Evolutionary conservation across 768 basidiomycete genomes (phyloP).

Genomic region (Collybia sp.): DNA sequence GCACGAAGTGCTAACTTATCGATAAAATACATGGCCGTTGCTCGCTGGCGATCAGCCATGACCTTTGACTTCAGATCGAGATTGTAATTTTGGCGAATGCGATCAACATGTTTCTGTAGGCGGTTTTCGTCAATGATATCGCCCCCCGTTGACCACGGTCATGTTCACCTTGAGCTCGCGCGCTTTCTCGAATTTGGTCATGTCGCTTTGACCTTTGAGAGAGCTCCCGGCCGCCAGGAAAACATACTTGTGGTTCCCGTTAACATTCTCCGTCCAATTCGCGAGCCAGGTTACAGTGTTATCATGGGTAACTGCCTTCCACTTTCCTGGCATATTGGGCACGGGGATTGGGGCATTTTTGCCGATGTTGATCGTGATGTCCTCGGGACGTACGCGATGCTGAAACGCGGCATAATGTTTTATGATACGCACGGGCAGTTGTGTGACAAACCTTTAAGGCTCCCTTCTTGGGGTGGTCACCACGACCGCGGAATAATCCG

Average conservation of each 20-base stretch:
- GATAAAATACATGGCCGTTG: slow-evolving; percentile 99
- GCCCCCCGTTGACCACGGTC: neutral
- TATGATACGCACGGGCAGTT: neutral
- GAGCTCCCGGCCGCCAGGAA: slow-evolving; percentile 97
- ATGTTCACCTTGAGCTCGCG: slow-evolving; percentile 82
- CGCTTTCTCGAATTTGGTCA: slow-evolving; percentile 97
- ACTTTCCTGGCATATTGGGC: slow-evolving; percentile 90
- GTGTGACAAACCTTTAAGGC: slow-evolving; percentile 70
- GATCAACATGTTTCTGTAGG: slow-evolving; percentile 79
- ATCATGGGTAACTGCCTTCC: slow-evolving; percentile 87
- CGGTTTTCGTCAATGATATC: slow-evolving; percentile 1
- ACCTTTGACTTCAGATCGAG: slow-evolving; percentile 83
- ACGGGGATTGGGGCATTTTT: slow-evolving; percentile 65
- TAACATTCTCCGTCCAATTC: slow-evolving; percentile 98
- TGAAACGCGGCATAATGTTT: slow-evolving; percentile 22
- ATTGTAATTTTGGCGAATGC: slow-evolving; percentile 86
- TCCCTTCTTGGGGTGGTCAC: slow-evolving; percentile 98
- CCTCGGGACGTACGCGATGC: slow-evolving; percentile 89
- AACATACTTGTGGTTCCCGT: slow-evolving; percentile 93
- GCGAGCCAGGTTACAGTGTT: slow-evolving; percentile 99
- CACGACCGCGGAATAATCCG: slow-evolving; percentile 95
- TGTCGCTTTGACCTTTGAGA: slow-evolving; percentile 96
- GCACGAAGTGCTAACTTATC: slow-evolving; percentile 96
- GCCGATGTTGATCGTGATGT: slow-evolving; percentile 95
- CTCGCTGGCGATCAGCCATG: slow-evolving; percentile 93